phyloP scores from a whole-genome alignment of 768 basidiomycete genomes.

The Lactifluus piperatus region DNA sequence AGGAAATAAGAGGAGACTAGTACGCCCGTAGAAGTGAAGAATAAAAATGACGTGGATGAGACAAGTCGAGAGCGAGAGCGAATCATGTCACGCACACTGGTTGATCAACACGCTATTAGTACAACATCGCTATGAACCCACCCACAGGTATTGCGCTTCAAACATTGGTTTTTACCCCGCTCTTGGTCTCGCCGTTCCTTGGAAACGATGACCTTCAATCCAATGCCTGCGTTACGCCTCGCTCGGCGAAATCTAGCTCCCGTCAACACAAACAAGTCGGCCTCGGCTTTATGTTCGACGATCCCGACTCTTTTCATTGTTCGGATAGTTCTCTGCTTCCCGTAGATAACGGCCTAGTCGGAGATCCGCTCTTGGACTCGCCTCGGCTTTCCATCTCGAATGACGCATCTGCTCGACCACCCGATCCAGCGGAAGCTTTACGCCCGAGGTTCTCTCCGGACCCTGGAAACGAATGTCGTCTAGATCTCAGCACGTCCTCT shows the following conservation, averaged over 20 bases:
- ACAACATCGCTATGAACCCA: constrained; percentile 5
- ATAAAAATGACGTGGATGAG: constrained; percentile 15
- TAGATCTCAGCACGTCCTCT: constrained; percentile 1
- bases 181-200: neutral
- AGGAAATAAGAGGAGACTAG: constrained; percentile 44
- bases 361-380: neutral
- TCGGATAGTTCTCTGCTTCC: too few relatives aligned
- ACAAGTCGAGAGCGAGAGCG: neutral
- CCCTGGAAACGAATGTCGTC: neutral
- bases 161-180: neutral
- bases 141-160: neutral
- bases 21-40: constrained; percentile 32
- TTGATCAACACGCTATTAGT: neutral
- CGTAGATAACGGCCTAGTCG: too few relatives aligned
- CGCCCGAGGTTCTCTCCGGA: neutral
- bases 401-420: neutral
- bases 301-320: constrained; percentile 1
- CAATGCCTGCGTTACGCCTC: constrained; percentile 4
- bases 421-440: neutral
- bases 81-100: constrained; percentile 2
- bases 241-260: neutral
- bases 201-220: constrained; percentile 6
- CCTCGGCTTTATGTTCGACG: constrained; percentile 14
- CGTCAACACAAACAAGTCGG: constrained; percentile 2
- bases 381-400: neutral